Evolutionary conservation across 2,329 filamentous ascomycete genomes (phyloP), one percentile per base, ranked within the genome.

Genomic region (Colletotrichum brevisporum): DNA sequence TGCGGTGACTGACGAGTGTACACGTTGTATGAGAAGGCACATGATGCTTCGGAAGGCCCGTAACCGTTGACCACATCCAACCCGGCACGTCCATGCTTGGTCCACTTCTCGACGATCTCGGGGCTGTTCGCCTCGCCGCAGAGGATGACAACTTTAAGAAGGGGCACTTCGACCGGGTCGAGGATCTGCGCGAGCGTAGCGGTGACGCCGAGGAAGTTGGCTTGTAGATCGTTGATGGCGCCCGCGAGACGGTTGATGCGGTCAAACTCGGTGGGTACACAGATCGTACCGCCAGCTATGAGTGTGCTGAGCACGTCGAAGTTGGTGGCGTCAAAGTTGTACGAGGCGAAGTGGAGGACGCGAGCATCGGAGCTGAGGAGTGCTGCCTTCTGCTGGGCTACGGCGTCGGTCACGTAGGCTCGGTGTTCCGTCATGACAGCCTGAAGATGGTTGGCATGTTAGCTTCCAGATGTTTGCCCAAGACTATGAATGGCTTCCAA

Each of bases 241-340:
- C 82, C 84, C 1, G 81, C 77, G 4, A 90, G 78, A 62, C 88
- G 83, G 63, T 84, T 82, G 51, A 85, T 75, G n/a, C 85, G 78
- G 64, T 88, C 84, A 5, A 82, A 75, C 1, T 84, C 79, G 10
- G 83, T 82, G 0, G 89, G 88, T 0, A 91, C 81, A 67, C 89
- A 91, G 10, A 91, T 81, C 63, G 86, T 89, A 0, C 86, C 89
- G 18, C 89, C 89, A 27, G 83, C 78, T 10, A 86, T 80, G 5
- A 91, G 78, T 0, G 86, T 83, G 2, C 83, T 82, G 13, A 89
- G 78, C 0, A 85, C 83, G 69, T 89, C 88, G 0, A 84, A 75
- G 0, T 89, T 77, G 12, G 83, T 83, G 3, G 84, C 81, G 57
- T 90, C 86, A 41, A 88, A 87, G 3, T 84, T 86, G 71, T 85